These are phyloP conservation scores for Iris pallida DNA, from an alignment of 116 monocot genomes.

Conservation along the genomic window DNA sequence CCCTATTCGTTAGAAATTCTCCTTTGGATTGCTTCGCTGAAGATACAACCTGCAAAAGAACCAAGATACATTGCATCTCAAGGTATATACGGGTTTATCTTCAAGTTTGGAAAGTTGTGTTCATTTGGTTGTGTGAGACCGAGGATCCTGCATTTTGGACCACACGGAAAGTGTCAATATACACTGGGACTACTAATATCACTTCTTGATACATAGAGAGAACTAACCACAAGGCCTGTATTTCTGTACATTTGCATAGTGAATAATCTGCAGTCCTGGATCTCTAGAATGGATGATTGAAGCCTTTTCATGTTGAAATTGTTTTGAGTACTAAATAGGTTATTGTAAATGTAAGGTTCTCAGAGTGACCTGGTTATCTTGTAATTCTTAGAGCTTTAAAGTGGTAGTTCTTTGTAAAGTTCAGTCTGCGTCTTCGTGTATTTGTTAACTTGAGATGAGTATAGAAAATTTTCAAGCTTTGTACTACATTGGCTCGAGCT, in stretches of 20 bases:
- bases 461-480: no score
- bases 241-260: constrained; percentile 1
- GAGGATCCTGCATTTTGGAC: not conserved
- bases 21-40: not conserved
- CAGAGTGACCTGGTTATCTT: no score
- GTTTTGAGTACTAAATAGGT: no score
- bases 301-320: no score
- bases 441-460: no score
- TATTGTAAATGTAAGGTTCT: no score
- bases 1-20: no score
- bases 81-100: not conserved
- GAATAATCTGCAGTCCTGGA: not conserved
- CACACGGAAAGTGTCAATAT: not conserved
- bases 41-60: not conserved
- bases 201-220: not conserved
- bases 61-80: not conserved
- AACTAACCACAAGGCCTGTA: not conserved
- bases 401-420: no score
- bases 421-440: no score
- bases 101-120: not conserved
- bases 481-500: no score
- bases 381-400: no score
- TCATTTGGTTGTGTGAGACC: not conserved
- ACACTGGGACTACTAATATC: not conserved
- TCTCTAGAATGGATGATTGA: no score